Base-by-base conservation (phyloP, 179 eudicot genomes). In the Spinacia oleracea region DNA sequence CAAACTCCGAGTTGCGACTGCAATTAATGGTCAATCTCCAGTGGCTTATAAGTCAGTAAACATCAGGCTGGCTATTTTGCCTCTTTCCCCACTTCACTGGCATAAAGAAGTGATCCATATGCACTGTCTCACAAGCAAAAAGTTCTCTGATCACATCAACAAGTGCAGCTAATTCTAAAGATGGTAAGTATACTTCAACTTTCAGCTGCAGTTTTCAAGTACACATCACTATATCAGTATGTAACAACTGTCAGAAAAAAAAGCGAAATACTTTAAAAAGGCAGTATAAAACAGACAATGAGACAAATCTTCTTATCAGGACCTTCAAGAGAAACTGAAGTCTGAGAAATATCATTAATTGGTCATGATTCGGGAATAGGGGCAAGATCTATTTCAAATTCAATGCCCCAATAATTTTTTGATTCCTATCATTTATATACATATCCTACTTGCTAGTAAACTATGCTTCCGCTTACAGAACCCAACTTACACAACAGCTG, bases 351-450 rank as follows among this genome's bases (percentile, higher is more conserved):
- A 76, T 76, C 85, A 80, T 80, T 80, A 50, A 73, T 66, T 56
- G 58, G 63, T 73, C 34, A 72, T 21, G 51, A 42, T 45, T 70
- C 23, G 20, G 15, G 38, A 53, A 69, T 62, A 69, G 38, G 76
- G 73, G 35, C 69, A 20, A 62, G 7, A 27, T 79, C 42, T 45
- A 66, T 65, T 50, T 69, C 77, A 74, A 74, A 62, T 69, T 42
- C 70, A 82, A 48, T 15, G 59, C 76, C 76, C 81, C 76, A 80
- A 77, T 62, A 77, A 42, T 16, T 53, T 42, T 65, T 42, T 29
- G 5, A 71, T 27, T 12, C 12, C 64, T 71, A 75, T 67, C 64
- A 68, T 74, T 79, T 83, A 83, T 79, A 75, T 79, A 83, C 85
- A 83, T 53, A 70, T 77, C 27, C 74, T 71, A 50, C 7, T 20